Conservation (phyloP, 2,329 filamentous ascomycete species). For the Tolypocladium pustulatum region DNA sequence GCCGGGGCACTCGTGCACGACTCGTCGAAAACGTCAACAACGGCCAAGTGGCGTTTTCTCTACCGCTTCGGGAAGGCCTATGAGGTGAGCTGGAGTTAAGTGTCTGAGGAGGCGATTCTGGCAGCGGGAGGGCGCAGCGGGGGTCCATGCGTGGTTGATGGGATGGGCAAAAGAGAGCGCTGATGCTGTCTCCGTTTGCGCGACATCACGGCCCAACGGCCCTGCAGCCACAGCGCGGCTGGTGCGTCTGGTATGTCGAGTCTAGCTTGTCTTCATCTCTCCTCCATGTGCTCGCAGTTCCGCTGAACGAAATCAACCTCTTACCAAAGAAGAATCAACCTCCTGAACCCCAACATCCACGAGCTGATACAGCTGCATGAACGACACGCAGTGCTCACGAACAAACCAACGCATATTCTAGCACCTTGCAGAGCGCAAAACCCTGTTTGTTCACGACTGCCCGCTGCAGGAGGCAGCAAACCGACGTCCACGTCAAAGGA, state of each 20-base stretch:
- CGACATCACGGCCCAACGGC: neutral
- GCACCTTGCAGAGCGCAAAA: neutral
- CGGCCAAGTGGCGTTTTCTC: no score
- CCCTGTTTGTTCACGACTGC: neutral
- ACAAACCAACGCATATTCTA: neutral
- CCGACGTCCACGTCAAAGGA: neutral
- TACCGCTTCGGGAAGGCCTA: no score
- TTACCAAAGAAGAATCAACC: neutral
- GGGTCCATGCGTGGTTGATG: neutral
- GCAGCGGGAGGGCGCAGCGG: neutral
- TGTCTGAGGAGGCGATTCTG: neutral
- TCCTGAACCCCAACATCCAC: neutral
- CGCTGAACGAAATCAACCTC: neutral
- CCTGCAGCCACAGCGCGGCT: neutral
- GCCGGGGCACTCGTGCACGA: neutral
- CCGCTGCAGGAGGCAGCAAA: neutral
- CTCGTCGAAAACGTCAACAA: neutral
- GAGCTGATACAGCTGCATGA: neutral
- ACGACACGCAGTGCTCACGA: neutral
- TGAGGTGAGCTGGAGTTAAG: no score
- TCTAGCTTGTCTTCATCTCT: neutral
- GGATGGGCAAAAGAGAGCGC: neutral
- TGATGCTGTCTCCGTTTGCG: neutral
- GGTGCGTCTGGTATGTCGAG: neutral
- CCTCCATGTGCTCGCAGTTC: neutral